Percentiles rank a stretch among this genome's conserved stretches.
These are phyloP conservation scores for Metarhizium robertsii DNA, from an alignment of 2,329 filamentous ascomycete species.

Conservation along the genomic window DNA sequence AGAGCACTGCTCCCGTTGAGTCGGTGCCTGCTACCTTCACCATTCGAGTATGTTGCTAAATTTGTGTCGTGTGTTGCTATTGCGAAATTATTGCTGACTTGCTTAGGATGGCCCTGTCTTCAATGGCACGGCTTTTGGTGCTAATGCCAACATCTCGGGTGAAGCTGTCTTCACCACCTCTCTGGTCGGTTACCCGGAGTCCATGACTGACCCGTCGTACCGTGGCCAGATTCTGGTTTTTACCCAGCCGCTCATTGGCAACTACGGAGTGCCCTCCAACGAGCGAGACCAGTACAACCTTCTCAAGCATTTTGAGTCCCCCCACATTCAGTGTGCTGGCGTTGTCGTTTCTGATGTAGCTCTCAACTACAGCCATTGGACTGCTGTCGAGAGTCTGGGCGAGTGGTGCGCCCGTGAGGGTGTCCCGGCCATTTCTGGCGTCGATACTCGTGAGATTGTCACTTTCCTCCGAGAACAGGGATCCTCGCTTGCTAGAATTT, in stretches of 20 bases:
- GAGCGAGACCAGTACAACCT: constrained; percentile 81
- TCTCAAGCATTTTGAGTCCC: constrained; percentile 96
- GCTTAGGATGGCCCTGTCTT: constrained; percentile 83
- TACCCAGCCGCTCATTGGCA: constrained; percentile 94
- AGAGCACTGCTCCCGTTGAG: constrained; percentile 55
- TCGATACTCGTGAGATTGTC: constrained; percentile 94
- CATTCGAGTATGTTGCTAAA: constrained; percentile 58
- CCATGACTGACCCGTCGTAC: constrained; percentile 80
- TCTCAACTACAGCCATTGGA: constrained; percentile 95
- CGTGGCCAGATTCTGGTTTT: constrained; percentile 95
- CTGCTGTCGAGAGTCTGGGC: constrained; percentile 84
- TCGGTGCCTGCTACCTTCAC: constrained; percentile 69
- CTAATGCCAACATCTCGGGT: constrained; percentile 91
- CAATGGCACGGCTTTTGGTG: constrained; percentile 92
- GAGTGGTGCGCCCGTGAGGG: constrained; percentile 96
- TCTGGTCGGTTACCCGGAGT: constrained; percentile 95
- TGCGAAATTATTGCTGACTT: constrained; percentile 10
- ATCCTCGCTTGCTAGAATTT: constrained; percentile 89
- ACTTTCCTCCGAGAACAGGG: constrained; percentile 93
- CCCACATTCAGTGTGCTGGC: constrained; percentile 91
- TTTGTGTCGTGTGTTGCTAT: neutral
- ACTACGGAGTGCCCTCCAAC: constrained; percentile 90
- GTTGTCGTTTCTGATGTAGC: constrained; percentile 95
- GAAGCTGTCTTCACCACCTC: constrained; percentile 99
- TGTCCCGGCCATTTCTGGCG: constrained; percentile 89